Evolutionary conservation across 495 filamentous ascomycete genomes (phyloP), one percentile per base, ranked within the genome.

Genomic region (Talaromyces proteolyticus): DNA sequence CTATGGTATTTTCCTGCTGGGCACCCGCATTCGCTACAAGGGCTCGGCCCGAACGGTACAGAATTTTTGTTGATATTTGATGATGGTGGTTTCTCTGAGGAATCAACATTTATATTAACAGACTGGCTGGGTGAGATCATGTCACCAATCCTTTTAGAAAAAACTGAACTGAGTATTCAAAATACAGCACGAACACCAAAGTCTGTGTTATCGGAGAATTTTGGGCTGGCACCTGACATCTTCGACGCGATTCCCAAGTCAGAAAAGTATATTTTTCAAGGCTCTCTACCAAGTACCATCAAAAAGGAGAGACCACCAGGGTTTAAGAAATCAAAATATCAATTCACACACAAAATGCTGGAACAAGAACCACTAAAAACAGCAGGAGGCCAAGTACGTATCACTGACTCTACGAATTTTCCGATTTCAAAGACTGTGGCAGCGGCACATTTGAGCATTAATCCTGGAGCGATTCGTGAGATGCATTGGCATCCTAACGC

Each of bases 1-100:
- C 65, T 87, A 2, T 88, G 84, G 85, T 88, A 87, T 57, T 88
- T 86, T 64, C 84, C 84, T n/a, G 74, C 77, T 21, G 85, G 85
- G 10, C 75, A 85, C 37, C 84, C 84, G 2, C 84, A 88, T 63
- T 84, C 79, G 0, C 72, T 88, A 5, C 85, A 88, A 50, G 85
- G 82, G 3, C 69, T 88, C 0, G 65, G 75, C 49, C 66, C 73
- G 6, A 82, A 86, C 53, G 85, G 84, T 21, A 85, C 80, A 19
- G 85, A 87, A 58, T 88, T 87, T 55, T 70, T 88, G 8, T 69
- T 87, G 38, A 76, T 87, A 47, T 87, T 88, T 53, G 85, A 88
- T 51, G 73, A 83, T 57, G 84, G 84, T 17, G 56, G 66, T 51
- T 88, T 87, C 63, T 83, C 79, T 6, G 84, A 88, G 58, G 84